Evolutionary conservation across 179 eudicot species (phyloP).

Genomic region (Camellia oleifera): DNA sequence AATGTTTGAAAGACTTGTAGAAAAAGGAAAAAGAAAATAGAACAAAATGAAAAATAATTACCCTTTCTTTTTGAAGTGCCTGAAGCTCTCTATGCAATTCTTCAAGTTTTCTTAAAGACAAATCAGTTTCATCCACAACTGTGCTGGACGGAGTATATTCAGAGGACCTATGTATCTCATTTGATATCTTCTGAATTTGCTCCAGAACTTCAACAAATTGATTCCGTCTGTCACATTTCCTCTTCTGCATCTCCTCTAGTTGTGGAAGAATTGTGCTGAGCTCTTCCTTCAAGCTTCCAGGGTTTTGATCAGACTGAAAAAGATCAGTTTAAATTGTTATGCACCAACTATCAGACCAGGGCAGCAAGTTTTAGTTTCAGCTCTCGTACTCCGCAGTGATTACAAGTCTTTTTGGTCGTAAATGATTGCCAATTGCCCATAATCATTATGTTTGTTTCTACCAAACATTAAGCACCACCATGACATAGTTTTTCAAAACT

Average conservation of each 20-base stretch:
- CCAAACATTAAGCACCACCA: neutral
- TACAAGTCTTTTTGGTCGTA: neutral
- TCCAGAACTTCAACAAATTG: slow-evolving; percentile 62
- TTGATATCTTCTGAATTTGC: slow-evolving; percentile 62
- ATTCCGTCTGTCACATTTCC: slow-evolving; percentile 68
- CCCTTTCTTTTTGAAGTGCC: slow-evolving; percentile 83
- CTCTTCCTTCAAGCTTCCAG: slow-evolving; percentile 81
- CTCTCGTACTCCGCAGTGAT: neutral
- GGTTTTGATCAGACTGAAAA: slow-evolving; percentile 63
- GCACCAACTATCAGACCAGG: too few relatives aligned
- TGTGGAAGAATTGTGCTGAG: slow-evolving; percentile 64
- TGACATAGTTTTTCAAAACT: neutral
- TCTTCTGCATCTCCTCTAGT: slow-evolving; percentile 80
- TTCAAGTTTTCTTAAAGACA: slow-evolving; percentile 78
- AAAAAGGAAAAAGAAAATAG: neutral
- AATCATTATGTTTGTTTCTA: neutral
- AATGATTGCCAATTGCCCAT: neutral
- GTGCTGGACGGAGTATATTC: slow-evolving; percentile 28
- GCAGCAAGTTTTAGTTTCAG: too few relatives aligned
- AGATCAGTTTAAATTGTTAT: slow-evolving; percentile 1
- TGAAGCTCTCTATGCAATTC: slow-evolving; percentile 69
- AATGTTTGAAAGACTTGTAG: neutral
- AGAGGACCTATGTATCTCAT: slow-evolving; percentile 50
- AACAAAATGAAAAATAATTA: slow-evolving; percentile 13
- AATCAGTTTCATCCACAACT: slow-evolving; percentile 64